phyloP scores from a whole-genome alignment of 805 yeast genomes.

The Myxozyma geophila region DNA sequence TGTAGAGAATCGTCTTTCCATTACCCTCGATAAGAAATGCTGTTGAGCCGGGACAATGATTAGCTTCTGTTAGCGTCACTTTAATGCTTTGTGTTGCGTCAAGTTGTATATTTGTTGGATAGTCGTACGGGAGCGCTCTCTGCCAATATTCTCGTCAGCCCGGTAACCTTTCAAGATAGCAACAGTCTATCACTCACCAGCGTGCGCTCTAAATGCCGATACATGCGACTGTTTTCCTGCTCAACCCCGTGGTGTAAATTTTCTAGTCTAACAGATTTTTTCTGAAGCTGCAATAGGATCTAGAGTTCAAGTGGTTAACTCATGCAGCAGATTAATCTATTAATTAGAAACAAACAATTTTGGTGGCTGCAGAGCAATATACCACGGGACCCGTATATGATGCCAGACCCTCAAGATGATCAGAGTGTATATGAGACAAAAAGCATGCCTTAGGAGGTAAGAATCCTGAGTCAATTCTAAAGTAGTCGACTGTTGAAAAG shows the following conservation, averaged over 20 bases:
- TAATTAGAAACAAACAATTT: slow-evolving; percentile 17
- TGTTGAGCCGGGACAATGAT: slow-evolving; percentile 65
- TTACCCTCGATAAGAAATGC: slow-evolving; percentile 56
- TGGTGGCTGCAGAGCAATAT: slow-evolving; percentile 55
- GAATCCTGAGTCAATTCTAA: slow-evolving; percentile 28
- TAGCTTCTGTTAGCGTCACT: slow-evolving; percentile 53
- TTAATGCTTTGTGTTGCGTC: slow-evolving; percentile 37
- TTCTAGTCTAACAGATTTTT: slow-evolving; percentile 1
- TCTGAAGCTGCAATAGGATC: slow-evolving; percentile 20
- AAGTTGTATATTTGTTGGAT: slow-evolving; percentile 37
- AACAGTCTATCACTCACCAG: background rate
- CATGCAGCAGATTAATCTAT: background rate
- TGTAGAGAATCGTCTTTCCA: slow-evolving; percentile 50
- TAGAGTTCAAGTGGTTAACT: background rate
- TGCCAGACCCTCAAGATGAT: slow-evolving; percentile 57
- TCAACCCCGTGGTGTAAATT: slow-evolving; percentile 30
- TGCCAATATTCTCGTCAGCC: slow-evolving; percentile 1
- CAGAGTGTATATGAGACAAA: slow-evolving; percentile 61
- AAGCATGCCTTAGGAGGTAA: slow-evolving; percentile 43
- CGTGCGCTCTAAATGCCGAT: slow-evolving; percentile 34
- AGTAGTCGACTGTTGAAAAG: slow-evolving; percentile 43
- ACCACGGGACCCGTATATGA: slow-evolving; percentile 50
- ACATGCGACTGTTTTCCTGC: slow-evolving; percentile 38
- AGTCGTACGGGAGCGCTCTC: slow-evolving; percentile 34
- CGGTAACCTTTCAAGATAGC: background rate